phyloP scores from a whole-genome alignment of 2,329 filamentous ascomycete genomes.

The Phyllosticta citriasiana region DNA sequence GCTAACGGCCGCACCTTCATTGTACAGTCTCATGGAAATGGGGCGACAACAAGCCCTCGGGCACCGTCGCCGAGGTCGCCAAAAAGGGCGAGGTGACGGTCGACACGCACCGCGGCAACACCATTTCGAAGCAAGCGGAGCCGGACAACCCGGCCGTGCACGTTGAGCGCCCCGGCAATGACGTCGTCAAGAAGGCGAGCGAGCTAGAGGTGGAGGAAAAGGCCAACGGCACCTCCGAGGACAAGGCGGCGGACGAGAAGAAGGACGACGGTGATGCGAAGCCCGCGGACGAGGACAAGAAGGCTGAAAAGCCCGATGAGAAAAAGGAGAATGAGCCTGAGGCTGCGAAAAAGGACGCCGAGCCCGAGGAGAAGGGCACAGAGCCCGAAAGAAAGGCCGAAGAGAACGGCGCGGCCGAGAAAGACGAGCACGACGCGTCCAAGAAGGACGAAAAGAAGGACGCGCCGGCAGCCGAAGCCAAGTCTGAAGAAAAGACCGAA shows the following conservation, averaged over 20 bases:
- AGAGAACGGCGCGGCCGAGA: constrained; percentile 27
- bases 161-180: constrained; percentile 49
- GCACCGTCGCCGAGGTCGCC: constrained; percentile 47
- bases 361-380: constrained; percentile 15
- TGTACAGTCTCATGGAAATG: constrained; percentile 53
- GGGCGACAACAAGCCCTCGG: constrained; percentile 45
- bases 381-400: constrained; percentile 22
- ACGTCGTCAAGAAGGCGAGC: constrained; percentile 53
- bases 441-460: constrained; percentile 17
- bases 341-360: constrained; percentile 16
- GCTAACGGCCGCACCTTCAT: background rate
- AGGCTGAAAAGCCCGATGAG: constrained; percentile 22
- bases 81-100: constrained; percentile 51
- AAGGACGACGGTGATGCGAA: constrained; percentile 27
- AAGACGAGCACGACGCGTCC: constrained; percentile 24
- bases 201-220: constrained; percentile 48
- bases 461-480: constrained; percentile 16
- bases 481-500: constrained; percentile 16
- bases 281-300: constrained; percentile 22
- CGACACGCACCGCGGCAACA: constrained; percentile 52
- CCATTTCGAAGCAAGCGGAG: constrained; percentile 53
- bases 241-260: constrained; percentile 18
- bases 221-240: constrained; percentile 19
- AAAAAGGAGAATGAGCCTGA: constrained; percentile 17
- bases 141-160: constrained; percentile 52